Percentiles rank a stretch among this genome's conserved stretches.
These are phyloP conservation scores for Phytophthora sp. DNA, from an alignment of 352 stramenopile genomes.

Conservation along the genomic window DNA sequence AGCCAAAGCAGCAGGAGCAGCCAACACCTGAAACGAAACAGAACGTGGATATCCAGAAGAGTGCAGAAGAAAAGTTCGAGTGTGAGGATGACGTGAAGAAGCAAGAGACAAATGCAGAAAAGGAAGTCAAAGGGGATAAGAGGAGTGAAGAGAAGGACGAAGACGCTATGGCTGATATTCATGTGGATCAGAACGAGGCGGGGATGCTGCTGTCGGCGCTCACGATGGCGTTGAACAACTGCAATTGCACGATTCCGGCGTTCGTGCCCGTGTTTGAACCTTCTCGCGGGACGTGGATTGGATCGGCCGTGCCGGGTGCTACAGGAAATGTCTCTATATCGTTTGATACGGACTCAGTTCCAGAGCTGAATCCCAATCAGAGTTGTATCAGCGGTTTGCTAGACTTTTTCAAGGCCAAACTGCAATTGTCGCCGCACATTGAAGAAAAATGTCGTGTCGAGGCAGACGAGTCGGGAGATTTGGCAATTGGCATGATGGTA, in stretches of 20 bases:
- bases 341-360: conserved; percentile 80
- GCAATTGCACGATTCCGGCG: conserved; percentile 81
- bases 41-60: neutral
- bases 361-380: conserved; percentile 75
- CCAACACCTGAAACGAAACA: conserved; percentile 37
- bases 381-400: conserved; percentile 80
- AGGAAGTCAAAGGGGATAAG: neutral
- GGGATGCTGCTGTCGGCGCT: conserved; percentile 72
- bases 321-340: conserved; percentile 77
- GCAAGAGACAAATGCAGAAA: neutral
- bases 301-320: conserved; percentile 66
- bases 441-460: conserved; percentile 66
- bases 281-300: conserved; percentile 66
- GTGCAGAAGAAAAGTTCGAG: neutral
- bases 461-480: conserved; percentile 39
- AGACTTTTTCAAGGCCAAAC: conserved; percentile 85
- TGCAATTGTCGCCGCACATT: conserved; percentile 65
- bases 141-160: conserved; percentile 8
- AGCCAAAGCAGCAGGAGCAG: conserved; percentile 1
- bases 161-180: conserved; percentile 45
- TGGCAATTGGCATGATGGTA: conserved; percentile 65
- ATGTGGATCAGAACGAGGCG: conserved; percentile 70
- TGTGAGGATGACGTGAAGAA: neutral
- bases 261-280: conserved; percentile 73
- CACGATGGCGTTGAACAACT: conserved; percentile 77